phyloP scores from a whole-genome alignment of 2,329 filamentous ascomycete genomes.

The Verticillium nonalfalfae region DNA sequence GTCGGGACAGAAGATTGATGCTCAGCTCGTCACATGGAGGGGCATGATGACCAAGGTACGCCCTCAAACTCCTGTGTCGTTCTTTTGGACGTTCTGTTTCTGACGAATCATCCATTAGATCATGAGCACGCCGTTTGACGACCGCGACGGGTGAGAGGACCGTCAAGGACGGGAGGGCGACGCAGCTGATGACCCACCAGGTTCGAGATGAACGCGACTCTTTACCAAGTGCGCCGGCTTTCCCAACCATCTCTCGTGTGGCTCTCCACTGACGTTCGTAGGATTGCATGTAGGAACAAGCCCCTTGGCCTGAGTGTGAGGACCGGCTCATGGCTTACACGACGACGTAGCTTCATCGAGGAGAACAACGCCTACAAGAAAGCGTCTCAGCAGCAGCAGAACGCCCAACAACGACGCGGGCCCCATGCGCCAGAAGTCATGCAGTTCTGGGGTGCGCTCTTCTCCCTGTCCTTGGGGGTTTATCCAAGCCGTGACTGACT shows the following conservation, averaged over 20 bases:
- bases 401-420: constrained; percentile 35
- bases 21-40: constrained; percentile 84
- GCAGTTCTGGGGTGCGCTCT: constrained; percentile 75
- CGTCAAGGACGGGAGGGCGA: not conserved
- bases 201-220: constrained; percentile 94
- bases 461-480: not conserved
- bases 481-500: not conserved
- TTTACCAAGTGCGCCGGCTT: constrained; percentile 64
- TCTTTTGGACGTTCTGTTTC: too few relatives aligned
- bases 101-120: constrained; percentile 47
- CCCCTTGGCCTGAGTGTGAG: not conserved
- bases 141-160: constrained; percentile 62
- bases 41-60: constrained; percentile 96
- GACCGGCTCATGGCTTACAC: not conserved
- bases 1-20: constrained; percentile 60
- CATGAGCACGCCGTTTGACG: constrained; percentile 76
- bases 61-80: too few relatives aligned
- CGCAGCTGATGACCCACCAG: constrained; percentile 30
- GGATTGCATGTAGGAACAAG: constrained; percentile 46
- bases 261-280: constrained; percentile 16
- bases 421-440: constrained; percentile 67
- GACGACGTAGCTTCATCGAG: constrained; percentile 71
- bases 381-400: constrained; percentile 53
- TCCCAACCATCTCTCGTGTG: not conserved
- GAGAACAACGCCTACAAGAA: constrained; percentile 76